Evolutionary conservation across 2,329 filamentous ascomycete genomes (phyloP).

Genomic region (Beauveria sp.): DNA sequence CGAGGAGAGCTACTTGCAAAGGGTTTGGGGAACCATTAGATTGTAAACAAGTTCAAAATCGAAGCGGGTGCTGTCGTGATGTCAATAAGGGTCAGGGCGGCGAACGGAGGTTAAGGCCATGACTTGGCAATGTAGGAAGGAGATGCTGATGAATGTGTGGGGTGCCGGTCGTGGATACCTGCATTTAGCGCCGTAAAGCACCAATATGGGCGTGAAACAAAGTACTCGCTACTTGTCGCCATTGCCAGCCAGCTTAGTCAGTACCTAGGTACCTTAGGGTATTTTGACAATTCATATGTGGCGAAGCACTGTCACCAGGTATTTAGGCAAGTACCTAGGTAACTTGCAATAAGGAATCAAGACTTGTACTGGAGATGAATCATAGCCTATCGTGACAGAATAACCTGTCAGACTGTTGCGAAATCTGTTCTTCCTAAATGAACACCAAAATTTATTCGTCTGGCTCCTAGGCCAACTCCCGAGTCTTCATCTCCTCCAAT

Average conservation of each 20-base stretch:
- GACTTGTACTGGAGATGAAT: too few species aligned
- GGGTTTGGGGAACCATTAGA: background rate
- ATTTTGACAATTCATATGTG: background rate
- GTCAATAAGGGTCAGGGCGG: background rate
- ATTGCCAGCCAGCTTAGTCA: background rate
- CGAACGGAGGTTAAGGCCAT: background rate
- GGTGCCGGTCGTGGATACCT: background rate
- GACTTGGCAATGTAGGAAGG: background rate
- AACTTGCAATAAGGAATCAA: too few species aligned
- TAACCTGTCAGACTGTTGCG: too few species aligned
- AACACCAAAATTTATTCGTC: conserved; percentile 48
- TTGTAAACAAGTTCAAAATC: background rate
- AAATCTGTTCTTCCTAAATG: too few species aligned
- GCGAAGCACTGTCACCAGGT: conserved; percentile 24
- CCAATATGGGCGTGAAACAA: background rate
- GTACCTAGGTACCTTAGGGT: background rate
- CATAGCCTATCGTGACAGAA: too few species aligned
- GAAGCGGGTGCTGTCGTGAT: too few species aligned
- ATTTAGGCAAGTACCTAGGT: too few species aligned
- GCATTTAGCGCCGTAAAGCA: background rate
- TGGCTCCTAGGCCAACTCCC: background rate
- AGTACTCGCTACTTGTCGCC: background rate
- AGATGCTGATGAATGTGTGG: background rate
- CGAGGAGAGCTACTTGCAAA: background rate
- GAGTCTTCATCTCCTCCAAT: background rate